Conservation (phyloP, 2,329 filamentous ascomycete genomes). For the Cytospora mali region DNA sequence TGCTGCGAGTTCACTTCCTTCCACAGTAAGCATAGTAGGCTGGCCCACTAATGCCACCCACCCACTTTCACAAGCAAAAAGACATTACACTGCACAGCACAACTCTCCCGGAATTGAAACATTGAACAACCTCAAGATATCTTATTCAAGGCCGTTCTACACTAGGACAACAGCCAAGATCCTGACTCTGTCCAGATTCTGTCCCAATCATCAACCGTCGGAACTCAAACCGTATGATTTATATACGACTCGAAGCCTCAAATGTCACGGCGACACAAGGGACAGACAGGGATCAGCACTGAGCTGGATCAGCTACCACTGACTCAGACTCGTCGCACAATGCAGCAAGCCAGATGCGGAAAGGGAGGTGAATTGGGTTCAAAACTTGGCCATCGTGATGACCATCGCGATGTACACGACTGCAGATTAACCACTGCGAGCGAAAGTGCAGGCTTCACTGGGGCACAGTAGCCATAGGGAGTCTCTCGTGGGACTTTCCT, state of each 20-base stretch:
- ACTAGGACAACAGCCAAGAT: background rate
- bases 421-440: background rate
- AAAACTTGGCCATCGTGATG: background rate
- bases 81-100: background rate
- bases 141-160: background rate
- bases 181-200: background rate
- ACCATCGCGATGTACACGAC: background rate
- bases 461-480: background rate
- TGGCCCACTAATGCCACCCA: conserved; percentile 4
- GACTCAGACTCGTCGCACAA: conserved; percentile 25
- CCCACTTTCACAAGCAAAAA: background rate
- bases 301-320: conserved; percentile 10
- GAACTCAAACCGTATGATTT: background rate
- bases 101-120: background rate
- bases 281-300: conserved; percentile 2
- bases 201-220: background rate
- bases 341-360: conserved; percentile 25
- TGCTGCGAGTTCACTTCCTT: background rate
- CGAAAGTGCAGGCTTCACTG: background rate
- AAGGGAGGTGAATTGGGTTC: conserved; percentile 3
- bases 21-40: background rate
- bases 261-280: conserved; percentile 16
- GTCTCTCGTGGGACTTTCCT: background rate
- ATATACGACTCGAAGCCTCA: background rate
- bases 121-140: background rate